Percentiles rank a stretch among this genome's conserved stretches.
These are phyloP conservation scores for Pseudogymnoascus sp. DNA, from an alignment of 2,329 filamentous ascomycete species.

Conservation along the genomic window DNA sequence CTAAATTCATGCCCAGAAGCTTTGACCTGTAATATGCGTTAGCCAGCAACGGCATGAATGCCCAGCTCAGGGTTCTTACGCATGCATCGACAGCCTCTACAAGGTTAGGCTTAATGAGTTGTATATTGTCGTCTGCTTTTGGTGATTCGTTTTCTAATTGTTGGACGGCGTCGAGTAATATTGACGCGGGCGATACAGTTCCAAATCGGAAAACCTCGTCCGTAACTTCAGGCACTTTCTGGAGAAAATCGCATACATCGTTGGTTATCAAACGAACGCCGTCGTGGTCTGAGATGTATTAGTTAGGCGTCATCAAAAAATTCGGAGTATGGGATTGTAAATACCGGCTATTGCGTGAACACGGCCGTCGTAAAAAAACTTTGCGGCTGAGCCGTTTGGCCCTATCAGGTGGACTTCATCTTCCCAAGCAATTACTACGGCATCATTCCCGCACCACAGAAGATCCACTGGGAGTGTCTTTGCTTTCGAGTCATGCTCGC, in stretches of 20 bases:
- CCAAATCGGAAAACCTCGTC: conserved; percentile 85
- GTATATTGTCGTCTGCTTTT: conserved; percentile 96
- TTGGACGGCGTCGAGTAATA: conserved; percentile 87
- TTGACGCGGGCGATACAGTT: conserved; percentile 80
- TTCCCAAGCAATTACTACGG: conserved; percentile 90
- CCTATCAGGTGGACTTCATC: conserved; percentile 94
- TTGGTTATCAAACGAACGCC: conserved; percentile 88
- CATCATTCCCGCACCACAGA: conserved; percentile 94
- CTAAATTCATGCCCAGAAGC: conserved; percentile 90
- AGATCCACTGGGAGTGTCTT: conserved; percentile 79
- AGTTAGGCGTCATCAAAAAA: conserved; percentile 12
- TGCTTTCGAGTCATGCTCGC: conserved; percentile 83
- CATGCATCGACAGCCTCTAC: conserved; percentile 92
- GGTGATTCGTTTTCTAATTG: conserved; percentile 89
- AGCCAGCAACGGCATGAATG: conserved; percentile 10
- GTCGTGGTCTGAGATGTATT: conserved; percentile 51
- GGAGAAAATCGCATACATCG: conserved; percentile 94
- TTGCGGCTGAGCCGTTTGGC: conserved; percentile 65
- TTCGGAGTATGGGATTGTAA: not conserved
- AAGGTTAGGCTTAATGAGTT: conserved; percentile 78
- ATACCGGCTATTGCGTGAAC: conserved; percentile 80
- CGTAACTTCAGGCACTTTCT: conserved; percentile 79
- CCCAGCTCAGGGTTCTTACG: conserved; percentile 29
- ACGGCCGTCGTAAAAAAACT: conserved; percentile 83
- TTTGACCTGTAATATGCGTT: conserved; percentile 43